Evolutionary conservation across 2,329 filamentous ascomycete genomes (phyloP).

Genomic region (Didymella pinodella): DNA sequence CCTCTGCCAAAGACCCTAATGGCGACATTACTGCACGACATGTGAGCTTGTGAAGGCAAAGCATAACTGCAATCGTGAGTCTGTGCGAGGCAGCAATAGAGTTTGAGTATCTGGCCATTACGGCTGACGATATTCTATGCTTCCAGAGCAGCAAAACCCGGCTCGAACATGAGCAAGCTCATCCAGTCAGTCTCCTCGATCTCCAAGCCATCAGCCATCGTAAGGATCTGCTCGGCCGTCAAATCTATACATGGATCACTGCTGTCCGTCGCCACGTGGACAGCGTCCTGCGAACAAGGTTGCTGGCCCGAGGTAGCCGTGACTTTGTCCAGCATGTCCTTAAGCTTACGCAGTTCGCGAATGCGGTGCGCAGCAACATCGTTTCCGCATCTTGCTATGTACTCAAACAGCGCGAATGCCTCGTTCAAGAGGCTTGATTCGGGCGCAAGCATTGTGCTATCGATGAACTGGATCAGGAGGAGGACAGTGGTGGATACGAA

Average conservation of each 20-base stretch:
- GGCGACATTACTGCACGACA: no score
- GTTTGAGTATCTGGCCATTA: no score
- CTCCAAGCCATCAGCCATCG: not conserved
- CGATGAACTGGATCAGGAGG: not conserved
- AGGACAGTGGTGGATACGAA: not conserved
- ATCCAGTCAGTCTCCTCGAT: not conserved
- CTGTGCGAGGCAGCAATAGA: not conserved
- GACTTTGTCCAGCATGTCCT: not conserved
- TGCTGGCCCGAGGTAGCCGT: not conserved
- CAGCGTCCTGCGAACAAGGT: not conserved
- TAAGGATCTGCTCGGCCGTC: not conserved
- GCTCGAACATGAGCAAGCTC: not conserved
- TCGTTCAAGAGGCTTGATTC: not conserved
- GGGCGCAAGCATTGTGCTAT: not conserved
- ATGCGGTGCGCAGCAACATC: not conserved
- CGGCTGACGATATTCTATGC: no score
- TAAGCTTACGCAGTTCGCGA: not conserved
- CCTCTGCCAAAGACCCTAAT: no score
- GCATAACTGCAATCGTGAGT: no score
- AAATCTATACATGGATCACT: not conserved
- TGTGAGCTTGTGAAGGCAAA: no score
- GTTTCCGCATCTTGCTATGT: not conserved
- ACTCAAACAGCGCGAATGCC: not conserved
- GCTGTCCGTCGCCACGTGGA: not conserved
- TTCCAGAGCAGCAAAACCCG: not conserved